Evolutionary conservation across 352 stramenopile species (phyloP).

Genomic region (Phytophthora palmivora): DNA sequence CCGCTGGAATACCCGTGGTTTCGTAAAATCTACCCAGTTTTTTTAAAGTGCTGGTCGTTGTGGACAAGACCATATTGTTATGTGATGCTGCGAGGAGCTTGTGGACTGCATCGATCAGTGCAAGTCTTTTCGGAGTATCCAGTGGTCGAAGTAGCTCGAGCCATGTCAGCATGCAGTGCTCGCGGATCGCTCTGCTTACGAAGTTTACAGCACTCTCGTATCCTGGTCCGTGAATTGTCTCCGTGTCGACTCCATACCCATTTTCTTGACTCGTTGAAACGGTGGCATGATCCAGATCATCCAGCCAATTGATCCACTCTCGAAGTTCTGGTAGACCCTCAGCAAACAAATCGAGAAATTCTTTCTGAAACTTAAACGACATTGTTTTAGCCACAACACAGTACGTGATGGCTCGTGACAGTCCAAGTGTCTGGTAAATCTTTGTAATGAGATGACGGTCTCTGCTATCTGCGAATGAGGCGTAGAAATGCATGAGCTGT

Average conservation of each 20-base stretch:
- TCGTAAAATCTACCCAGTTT: constrained; percentile 68
- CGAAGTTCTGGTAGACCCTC: constrained; percentile 50
- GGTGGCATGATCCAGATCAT: constrained; percentile 18
- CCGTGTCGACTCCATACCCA: not conserved
- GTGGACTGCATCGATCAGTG: constrained; percentile 38
- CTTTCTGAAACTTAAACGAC: constrained; percentile 56
- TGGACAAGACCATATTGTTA: constrained; percentile 5
- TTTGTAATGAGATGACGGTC: constrained; percentile 59
- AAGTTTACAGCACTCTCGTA: constrained; percentile 46
- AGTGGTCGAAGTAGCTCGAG: constrained; percentile 51
- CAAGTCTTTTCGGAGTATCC: constrained; percentile 32
- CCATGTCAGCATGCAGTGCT: constrained; percentile 60
- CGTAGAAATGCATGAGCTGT: constrained; percentile 53
- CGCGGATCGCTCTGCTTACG: constrained; percentile 45
- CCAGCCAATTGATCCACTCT: constrained; percentile 64
- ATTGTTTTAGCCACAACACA: constrained; percentile 48
- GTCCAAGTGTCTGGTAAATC: constrained; percentile 60
- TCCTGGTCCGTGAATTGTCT: constrained; percentile 5
- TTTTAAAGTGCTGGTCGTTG: constrained; percentile 44
- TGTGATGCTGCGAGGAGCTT: constrained; percentile 27
- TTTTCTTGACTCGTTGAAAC: constrained; percentile 11
- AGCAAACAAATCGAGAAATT: constrained; percentile 62
- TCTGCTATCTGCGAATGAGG: constrained; percentile 44
- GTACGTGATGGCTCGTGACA: constrained; percentile 41
- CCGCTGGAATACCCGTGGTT: constrained; percentile 43